Evolutionary conservation across 805 yeast genomes (phyloP), one percentile per base, ranked within the genome.

Genomic region (Blastobotrys peoriensis): DNA sequence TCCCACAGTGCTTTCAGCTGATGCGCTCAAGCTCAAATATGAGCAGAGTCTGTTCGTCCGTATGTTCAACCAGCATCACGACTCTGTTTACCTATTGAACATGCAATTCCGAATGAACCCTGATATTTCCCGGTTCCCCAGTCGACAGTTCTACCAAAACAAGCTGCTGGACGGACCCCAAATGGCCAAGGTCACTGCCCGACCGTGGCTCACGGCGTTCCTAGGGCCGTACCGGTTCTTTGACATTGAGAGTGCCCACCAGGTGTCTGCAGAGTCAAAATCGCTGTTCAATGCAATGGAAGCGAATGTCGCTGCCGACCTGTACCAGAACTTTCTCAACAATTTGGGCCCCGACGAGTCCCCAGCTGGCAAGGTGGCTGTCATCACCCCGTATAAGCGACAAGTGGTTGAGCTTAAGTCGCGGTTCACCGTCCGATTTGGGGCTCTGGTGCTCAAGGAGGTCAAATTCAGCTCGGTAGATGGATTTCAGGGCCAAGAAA

Each of bases 61-160:
- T 50, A 89, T 91, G 94, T 95, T 85, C 54, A 76, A 72, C 43
- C 74, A 76, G 49, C 64, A 80, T 54, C 58, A 79, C 66, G 44
- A 70, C 59, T 58, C 86, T 0, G 83, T 84, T 3, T 76, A 86
- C 53, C 65, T 91, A 52, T 74, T 93, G 55, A 82, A 91, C 64
- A 91, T 86, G 8, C 98, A 91, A 60, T 91, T 91, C 61, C 91
- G 98, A 68, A 91, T 93, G 99, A 95, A 94, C 63, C 97, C 98
- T 0, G 79, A 73, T 3, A 93, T 93, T 40, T 85, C 97, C 16
- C 62, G 53, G 38, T 94, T 93, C 61, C 98, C 99, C 1, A 84
- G 96, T 20, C 59, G 66, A 9, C 85, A 86, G 58, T 94, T 93
- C 60, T 93, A 93, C 59, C 60, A 77, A 5, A 81, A 86, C 0